A percentile compares a stretch with the other conserved stretches of the same genome.
Conservation (phyloP, 1,139 yeast genomes). For the Petasospora fabianii region DNA sequence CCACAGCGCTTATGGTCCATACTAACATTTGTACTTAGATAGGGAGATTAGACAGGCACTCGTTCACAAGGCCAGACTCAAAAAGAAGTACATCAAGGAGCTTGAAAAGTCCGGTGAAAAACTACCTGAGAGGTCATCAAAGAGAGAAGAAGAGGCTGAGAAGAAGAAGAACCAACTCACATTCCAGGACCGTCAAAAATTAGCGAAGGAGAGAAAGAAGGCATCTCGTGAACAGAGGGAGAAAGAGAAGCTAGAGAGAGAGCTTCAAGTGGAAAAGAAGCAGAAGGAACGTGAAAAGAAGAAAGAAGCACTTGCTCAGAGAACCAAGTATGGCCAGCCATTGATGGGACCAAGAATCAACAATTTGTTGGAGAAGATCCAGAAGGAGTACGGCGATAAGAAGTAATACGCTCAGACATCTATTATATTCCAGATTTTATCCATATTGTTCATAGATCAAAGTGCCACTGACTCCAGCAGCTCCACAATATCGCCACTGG, state of each 20-base stretch:
- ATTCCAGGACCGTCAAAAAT: conserved; percentile 46
- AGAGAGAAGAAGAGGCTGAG: conserved; percentile 24
- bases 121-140: conserved; percentile 37
- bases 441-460: conserved; percentile 1
- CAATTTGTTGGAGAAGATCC: conserved; percentile 72
- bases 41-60: conserved; percentile 62
- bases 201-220: conserved; percentile 43
- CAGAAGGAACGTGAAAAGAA: conserved; percentile 40
- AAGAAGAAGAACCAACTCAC: conserved; percentile 25
- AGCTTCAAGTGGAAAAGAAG: conserved; percentile 29
- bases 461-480: conserved; percentile 17
- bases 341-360: conserved; percentile 87
- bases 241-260: conserved; percentile 29
- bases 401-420: neutral
- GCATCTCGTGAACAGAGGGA: conserved; percentile 32
- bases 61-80: conserved; percentile 76
- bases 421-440: neutral
- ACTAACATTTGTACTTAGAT: conserved; percentile 15
- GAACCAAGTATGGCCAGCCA: conserved; percentile 80
- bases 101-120: conserved; percentile 65
- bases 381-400: conserved; percentile 36
- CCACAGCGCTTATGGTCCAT: neutral
- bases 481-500: conserved; percentile 10
- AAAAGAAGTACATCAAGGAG: conserved; percentile 78
- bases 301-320: conserved; percentile 50